Percentiles rank a stretch among this genome's conserved stretches.
Conservation (phyloP, 78 protist genomes). For the Emiliania huxleyi region DNA sequence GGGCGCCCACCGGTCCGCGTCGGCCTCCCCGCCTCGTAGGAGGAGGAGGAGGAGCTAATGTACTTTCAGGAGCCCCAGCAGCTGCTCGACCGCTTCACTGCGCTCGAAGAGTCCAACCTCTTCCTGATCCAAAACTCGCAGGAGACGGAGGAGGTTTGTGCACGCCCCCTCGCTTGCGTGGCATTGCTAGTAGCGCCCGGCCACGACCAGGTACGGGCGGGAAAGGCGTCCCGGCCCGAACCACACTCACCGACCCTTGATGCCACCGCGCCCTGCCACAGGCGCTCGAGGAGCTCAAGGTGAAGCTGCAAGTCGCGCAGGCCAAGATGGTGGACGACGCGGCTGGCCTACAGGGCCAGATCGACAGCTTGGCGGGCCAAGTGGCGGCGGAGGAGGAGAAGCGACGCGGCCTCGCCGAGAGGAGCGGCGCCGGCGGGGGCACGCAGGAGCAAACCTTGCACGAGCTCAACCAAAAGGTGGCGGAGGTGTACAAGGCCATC, state of each 20-base stretch:
- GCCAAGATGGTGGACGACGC: neutral
- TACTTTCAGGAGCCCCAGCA: constrained; percentile 67
- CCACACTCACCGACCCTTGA: too few species aligned
- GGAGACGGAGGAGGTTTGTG: constrained; percentile 67
- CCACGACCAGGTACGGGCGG: too few species aligned
- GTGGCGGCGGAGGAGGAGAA: constrained; percentile 19
- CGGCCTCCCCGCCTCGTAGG: too few species aligned
- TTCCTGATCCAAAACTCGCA: constrained; percentile 75
- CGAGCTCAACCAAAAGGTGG: constrained; percentile 11
- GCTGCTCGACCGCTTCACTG: constrained; percentile 65
- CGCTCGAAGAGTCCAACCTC: constrained; percentile 75
- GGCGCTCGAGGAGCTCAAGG: constrained; percentile 61
- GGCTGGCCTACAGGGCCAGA: neutral
- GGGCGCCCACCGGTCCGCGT: too few species aligned
- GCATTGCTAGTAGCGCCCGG: too few species aligned
- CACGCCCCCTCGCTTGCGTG: too few species aligned
- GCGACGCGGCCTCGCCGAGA: neutral
- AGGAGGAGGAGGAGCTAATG: constrained; percentile 36
- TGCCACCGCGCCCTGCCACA: too few species aligned
- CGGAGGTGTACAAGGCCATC: constrained; percentile 23
- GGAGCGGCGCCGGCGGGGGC: neutral
- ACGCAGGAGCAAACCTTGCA: neutral
- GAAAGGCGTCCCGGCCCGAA: too few species aligned
- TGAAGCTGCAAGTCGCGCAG: neutral
- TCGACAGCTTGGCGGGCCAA: neutral